Percentiles rank a stretch among this genome's conserved stretches.
Evolutionary conservation across 2,329 filamentous ascomycete genomes (phyloP).

Genomic region (Fusarium napiforme): DNA sequence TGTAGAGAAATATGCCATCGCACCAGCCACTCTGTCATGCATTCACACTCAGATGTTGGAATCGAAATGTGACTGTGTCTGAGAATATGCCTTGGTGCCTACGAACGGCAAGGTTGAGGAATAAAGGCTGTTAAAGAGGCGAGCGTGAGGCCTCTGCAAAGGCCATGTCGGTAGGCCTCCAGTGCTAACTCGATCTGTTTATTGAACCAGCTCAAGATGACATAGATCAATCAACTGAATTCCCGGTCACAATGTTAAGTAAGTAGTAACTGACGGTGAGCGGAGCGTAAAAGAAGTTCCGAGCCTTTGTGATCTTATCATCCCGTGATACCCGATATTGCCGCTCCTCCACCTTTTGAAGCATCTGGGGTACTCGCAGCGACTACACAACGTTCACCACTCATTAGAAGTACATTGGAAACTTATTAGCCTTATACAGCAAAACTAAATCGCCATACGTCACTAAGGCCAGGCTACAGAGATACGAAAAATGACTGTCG

Average conservation of each 20-base stretch:
- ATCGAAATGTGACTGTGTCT: background rate
- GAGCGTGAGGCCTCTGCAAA: background rate
- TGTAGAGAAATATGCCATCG: background rate
- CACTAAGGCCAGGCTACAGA: rapidly evolving
- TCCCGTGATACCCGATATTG: background rate
- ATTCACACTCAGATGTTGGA: background rate
- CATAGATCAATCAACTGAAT: background rate
- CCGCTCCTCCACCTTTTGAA: background rate
- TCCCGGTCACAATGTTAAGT: no score
- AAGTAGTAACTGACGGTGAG: background rate
- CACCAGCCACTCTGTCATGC: background rate
- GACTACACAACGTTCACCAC: background rate
- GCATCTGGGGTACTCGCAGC: background rate
- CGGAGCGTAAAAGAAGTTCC: background rate
- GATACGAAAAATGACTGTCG: background rate
- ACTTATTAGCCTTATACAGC: rapidly evolving
- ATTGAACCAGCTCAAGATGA: background rate
- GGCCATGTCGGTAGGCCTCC: background rate
- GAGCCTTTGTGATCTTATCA: background rate
- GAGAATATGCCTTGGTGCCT: background rate
- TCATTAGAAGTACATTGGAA: no score
- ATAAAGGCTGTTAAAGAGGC: background rate
- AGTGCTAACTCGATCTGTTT: background rate
- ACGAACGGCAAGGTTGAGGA: background rate
- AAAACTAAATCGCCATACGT: background rate